Conservation (phyloP, 2,329 filamentous ascomycete genomes). For the Xylariaceae sp. region DNA sequence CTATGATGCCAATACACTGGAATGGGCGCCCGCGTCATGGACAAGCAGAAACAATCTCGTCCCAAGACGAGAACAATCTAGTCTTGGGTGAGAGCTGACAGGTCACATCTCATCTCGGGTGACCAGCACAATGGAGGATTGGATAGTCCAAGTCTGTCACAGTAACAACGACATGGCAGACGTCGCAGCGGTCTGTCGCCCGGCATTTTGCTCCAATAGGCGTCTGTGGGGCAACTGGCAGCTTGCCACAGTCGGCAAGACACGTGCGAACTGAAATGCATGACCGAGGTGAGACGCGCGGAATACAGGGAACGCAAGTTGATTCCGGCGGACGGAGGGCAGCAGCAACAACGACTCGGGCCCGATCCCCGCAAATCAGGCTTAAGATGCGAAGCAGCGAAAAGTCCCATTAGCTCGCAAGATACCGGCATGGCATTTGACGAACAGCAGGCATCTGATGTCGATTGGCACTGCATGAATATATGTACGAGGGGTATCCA, state of each 20-base stretch:
- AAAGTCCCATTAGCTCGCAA: not conserved
- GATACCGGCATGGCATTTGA: constrained; percentile 12
- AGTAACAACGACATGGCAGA: constrained; percentile 1
- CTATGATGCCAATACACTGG: too few species aligned
- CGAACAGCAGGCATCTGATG: constrained; percentile 11
- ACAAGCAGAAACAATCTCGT: too few species aligned
- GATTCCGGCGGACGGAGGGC: constrained; percentile 13
- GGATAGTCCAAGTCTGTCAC: too few species aligned
- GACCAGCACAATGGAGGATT: constrained; percentile 4
- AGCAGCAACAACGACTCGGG: constrained; percentile 12
- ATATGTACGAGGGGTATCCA: constrained; percentile 19
- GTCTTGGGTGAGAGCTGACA: constrained; percentile 19
- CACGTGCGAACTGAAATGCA: constrained; percentile 22
- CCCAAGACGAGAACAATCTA: too few species aligned
- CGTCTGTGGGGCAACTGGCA: constrained; percentile 14
- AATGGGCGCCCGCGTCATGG: too few species aligned
- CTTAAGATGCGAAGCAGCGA: not conserved
- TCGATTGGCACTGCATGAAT: constrained; percentile 17
- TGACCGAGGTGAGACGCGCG: constrained; percentile 18
- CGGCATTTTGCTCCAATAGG: constrained; percentile 17
- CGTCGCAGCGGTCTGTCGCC: constrained; percentile 17
- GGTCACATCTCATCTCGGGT: constrained; percentile 9
- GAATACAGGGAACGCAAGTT: constrained; percentile 12
- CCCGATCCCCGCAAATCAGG: constrained; percentile 14
- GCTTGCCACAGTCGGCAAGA: constrained; percentile 20